phyloP scores from a whole-genome alignment of 805 yeast species.

The Yarrowia sp. region DNA sequence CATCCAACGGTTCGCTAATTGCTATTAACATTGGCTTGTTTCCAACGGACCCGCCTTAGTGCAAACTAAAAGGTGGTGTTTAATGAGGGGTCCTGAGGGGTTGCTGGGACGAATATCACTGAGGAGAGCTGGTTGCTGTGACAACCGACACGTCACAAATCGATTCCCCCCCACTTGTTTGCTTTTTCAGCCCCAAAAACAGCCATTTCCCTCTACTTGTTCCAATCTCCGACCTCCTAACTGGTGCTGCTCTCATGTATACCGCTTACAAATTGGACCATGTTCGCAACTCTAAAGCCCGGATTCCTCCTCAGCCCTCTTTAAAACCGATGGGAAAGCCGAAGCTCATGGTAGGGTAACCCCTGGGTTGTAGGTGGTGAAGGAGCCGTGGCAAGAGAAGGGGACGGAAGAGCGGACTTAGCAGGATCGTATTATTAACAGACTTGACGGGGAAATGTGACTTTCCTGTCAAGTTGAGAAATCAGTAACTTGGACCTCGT shows the following conservation, averaged over 20 bases:
- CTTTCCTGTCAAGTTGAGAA: too few relatives aligned
- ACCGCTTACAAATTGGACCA: constrained; percentile 13
- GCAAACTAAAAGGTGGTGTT: neutral
- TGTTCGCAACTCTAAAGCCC: constrained; percentile 1
- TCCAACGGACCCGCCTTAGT: constrained; percentile 28
- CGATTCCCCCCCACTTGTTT: too few relatives aligned
- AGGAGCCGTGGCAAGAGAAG: neutral
- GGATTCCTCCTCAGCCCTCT: neutral
- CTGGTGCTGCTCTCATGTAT: neutral
- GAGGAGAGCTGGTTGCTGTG: too few relatives aligned
- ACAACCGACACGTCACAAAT: too few relatives aligned
- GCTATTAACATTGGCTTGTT: constrained; percentile 5
- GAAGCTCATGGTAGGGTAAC: constrained; percentile 34
- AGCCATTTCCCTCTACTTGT: neutral
- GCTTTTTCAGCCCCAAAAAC: too few relatives aligned
- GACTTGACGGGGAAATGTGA: neutral
- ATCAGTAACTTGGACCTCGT: too few relatives aligned
- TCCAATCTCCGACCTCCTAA: constrained; percentile 2
- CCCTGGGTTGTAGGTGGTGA: neutral
- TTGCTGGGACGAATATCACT: neutral
- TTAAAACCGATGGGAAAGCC: constrained; percentile 34
- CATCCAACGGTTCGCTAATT: constrained; percentile 33
- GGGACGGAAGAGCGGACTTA: constrained; percentile 1
- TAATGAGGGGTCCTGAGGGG: neutral
- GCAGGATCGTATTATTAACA: constrained; percentile 1